These are phyloP conservation scores for Cyberlindnera saturnus DNA, from an alignment of 805 yeast genomes.

Conservation along the genomic window DNA sequence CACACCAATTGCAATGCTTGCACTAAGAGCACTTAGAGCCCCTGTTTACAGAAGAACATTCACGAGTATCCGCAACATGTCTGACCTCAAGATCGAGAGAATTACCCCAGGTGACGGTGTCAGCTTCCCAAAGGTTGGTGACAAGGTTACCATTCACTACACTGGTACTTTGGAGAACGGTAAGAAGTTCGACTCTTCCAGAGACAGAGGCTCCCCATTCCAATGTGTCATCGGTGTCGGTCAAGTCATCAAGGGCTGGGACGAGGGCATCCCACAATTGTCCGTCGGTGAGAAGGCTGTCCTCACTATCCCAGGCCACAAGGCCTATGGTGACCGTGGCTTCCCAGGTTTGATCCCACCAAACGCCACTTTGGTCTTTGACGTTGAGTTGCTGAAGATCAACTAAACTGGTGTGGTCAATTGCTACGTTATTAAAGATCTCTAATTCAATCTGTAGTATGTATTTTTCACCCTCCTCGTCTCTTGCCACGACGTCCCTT, in stretches of 20 bases:
- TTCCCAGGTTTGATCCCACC: conserved; percentile 97
- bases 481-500: conserved; percentile 1
- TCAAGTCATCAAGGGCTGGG: conserved; percentile 97
- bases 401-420: conserved; percentile 23
- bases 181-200: conserved; percentile 91
- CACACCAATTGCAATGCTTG: conserved; percentile 7
- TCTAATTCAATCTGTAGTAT: background rate
- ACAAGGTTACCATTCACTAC: conserved; percentile 89
- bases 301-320: conserved; percentile 85
- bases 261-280: conserved; percentile 86
- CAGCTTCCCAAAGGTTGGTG: conserved; percentile 83
- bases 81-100: conserved; percentile 26
- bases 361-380: conserved; percentile 85
- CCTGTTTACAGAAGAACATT: conserved; percentile 11
- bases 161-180: conserved; percentile 94
- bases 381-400: conserved; percentile 60
- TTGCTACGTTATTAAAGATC: background rate
- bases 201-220: conserved; percentile 94
- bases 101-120: conserved; percentile 60
- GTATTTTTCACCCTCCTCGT: background rate
- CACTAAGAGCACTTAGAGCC: conserved; percentile 9
- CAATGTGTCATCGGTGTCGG: conserved; percentile 93
- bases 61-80: conserved; percentile 18
- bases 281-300: conserved; percentile 91
- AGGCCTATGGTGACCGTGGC: conserved; percentile 93